Evolutionary conservation across 345 rosid species (phyloP), one percentile per base, ranked within the genome.

Genomic region (Abelmoschus esculentus): DNA sequence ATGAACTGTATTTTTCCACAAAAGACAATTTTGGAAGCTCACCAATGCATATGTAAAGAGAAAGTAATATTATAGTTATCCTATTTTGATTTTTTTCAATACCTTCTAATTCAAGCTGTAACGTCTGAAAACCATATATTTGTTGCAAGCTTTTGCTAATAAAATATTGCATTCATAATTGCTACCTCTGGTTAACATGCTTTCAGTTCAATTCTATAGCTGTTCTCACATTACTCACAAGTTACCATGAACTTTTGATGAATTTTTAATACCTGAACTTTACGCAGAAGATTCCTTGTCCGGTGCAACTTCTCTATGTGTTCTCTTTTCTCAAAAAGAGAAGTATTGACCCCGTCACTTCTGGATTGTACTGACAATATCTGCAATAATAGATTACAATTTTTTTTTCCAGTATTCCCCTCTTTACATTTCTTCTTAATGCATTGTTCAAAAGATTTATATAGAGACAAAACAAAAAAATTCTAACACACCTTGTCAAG

Each of bases 241-340:
- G 1, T 29, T n/a, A 71, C 42, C 65, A 28, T 5, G 2, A 70
- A 70, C 57, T 44, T 70, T 32, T 12, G 50, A 5, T 8, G 31
- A 22, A 18, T 49, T 32, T 69, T 59, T 57, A 40, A 74, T 73
- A 90, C 99, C 98, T 96, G 99, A 79, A 96, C 97, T 90, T 96
- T 96, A 67, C 90, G 92, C 72, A 96, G 95, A 76, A 96, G 97
- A 81, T 90, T 92, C 7, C 96, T 90, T 11, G 97, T 92, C 64
- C 92, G 92, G 78, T 96, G 96, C 71, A 96, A 78, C 82, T 96
- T 96, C 89, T 96, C 98, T 67, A 96, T 86, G 70, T 96, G 97
- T 75, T 96, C 98, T 73, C 98, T 90, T 89, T 90, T 96, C 70
- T 86, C 97, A 49, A 87, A 90, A 65, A 92, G 97, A 62, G 92